These are phyloP conservation scores for sorghum (Sorghum bicolor) DNA, from an alignment of 176 grass and related monocot species.

Conservation along the genomic window DNA sequence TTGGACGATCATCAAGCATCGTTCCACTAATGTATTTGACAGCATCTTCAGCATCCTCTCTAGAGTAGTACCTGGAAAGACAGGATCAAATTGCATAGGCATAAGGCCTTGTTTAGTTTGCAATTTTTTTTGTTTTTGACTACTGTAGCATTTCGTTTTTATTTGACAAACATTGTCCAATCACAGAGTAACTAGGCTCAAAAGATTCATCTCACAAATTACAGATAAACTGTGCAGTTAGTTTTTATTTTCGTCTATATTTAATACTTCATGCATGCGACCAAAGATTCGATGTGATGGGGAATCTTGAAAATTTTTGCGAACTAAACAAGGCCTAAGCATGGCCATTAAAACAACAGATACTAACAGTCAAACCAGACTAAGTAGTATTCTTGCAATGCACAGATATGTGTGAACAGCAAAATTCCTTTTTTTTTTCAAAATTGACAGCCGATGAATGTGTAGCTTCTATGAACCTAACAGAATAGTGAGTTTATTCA, in stretches of 20 bases:
- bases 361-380: slow-evolving; percentile 6
- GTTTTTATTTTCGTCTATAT: no score
- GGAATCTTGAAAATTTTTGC: no score
- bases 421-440: background rate
- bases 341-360: background rate
- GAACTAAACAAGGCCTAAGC: background rate
- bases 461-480: slow-evolving; percentile 12
- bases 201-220: no score
- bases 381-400: background rate
- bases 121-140: no score
- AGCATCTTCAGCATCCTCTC: slow-evolving; percentile 96
- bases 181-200: no score
- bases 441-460: background rate
- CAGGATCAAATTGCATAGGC: background rate
- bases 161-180: no score
- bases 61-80: slow-evolving; percentile 76
- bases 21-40: slow-evolving; percentile 98
- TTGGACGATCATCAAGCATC: slow-evolving; percentile 93
- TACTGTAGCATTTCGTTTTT: no score
- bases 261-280: no score
- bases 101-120: no score
- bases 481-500: background rate
- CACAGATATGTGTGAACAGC: background rate
- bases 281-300: no score
- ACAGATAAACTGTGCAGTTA: no score